Percentiles rank a stretch among this genome's conserved stretches.
phyloP scores from a whole-genome alignment of 2,329 filamentous ascomycete genomes.

The Fusarium pseudocircinatum region DNA sequence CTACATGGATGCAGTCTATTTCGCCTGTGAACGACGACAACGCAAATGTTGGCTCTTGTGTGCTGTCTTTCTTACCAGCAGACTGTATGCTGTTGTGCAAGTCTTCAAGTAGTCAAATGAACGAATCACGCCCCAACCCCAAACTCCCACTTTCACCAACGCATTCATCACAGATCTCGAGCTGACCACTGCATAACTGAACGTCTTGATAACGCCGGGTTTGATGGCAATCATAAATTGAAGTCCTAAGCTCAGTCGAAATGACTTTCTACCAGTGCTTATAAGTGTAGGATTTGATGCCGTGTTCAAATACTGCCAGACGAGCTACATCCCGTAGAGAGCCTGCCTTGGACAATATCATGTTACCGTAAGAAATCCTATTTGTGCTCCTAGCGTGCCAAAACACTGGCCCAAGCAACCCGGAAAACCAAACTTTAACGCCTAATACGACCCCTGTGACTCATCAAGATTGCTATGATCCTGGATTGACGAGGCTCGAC shows the following conservation, averaged over 20 bases:
- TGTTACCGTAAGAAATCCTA: neutral
- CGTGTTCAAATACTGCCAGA: constrained; percentile 14
- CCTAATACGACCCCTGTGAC: constrained; percentile 28
- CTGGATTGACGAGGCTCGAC: neutral
- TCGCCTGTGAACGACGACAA: constrained; percentile 18
- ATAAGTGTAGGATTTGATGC: constrained; percentile 2
- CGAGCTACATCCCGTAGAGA: constrained; percentile 8
- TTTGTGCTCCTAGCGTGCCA: constrained; percentile 26
- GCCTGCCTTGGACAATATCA: neutral
- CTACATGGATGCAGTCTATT: constrained; percentile 14
- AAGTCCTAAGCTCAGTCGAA: constrained; percentile 1
- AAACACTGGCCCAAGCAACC: constrained; percentile 32
- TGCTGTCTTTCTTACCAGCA: neutral
- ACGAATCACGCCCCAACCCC: neutral
- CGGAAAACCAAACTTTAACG: constrained; percentile 39
- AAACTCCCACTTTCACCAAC: neutral
- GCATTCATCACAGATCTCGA: neutral
- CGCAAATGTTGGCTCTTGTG: neutral
- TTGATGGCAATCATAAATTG: constrained; percentile 4
- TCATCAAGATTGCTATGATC: constrained; percentile 18
- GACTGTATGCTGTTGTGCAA: neutral
- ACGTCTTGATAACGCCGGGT: neutral
- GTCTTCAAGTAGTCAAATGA: constrained; percentile 10
- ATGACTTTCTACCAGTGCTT: neutral
- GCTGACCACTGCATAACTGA: neutral